phyloP scores from a whole-genome alignment of 345 rosid species.

The Murraya koenigii region DNA sequence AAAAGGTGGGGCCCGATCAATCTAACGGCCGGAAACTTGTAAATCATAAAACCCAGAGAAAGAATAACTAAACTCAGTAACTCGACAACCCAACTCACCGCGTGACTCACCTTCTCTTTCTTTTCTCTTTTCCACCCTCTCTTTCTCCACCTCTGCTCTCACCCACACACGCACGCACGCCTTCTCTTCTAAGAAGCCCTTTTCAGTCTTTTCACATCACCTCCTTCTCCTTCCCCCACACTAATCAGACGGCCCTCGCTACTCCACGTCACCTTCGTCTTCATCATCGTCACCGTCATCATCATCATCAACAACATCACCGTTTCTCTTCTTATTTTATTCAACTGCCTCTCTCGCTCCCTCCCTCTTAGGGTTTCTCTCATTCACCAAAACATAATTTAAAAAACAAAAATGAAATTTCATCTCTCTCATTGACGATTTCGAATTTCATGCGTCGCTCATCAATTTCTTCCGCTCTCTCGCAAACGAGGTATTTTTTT shows the following conservation, averaged over 20 bases:
- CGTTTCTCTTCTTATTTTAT: conserved; percentile 21
- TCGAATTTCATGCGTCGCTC: conserved; percentile 16
- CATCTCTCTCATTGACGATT: background rate
- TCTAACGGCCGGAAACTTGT: conserved; percentile 26
- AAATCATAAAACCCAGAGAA: conserved; percentile 3
- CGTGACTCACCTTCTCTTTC: conserved; percentile 25
- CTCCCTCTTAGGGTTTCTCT: conserved; percentile 56
- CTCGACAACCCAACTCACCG: conserved; percentile 26
- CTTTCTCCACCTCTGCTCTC: conserved; percentile 20
- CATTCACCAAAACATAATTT: conserved; percentile 19
- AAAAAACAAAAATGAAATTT: background rate
- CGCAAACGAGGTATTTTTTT: conserved; percentile 33
- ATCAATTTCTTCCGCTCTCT: conserved; percentile 16
- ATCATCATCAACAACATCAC: conserved; percentile 37
- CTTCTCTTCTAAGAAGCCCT: conserved; percentile 29
- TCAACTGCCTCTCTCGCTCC: conserved; percentile 16
- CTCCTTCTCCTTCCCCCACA: conserved; percentile 3
- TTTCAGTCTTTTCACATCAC: conserved; percentile 60
- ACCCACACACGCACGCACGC: background rate
- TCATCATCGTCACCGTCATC: conserved; percentile 72
- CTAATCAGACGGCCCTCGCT: conserved; percentile 54
- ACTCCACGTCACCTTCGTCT: conserved; percentile 86
- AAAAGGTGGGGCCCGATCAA: background rate
- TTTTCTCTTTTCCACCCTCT: background rate
- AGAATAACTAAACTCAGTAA: background rate